Base-by-base conservation (phyloP, 108 stramenopile species). In the Fistulifera solaris region DNA sequence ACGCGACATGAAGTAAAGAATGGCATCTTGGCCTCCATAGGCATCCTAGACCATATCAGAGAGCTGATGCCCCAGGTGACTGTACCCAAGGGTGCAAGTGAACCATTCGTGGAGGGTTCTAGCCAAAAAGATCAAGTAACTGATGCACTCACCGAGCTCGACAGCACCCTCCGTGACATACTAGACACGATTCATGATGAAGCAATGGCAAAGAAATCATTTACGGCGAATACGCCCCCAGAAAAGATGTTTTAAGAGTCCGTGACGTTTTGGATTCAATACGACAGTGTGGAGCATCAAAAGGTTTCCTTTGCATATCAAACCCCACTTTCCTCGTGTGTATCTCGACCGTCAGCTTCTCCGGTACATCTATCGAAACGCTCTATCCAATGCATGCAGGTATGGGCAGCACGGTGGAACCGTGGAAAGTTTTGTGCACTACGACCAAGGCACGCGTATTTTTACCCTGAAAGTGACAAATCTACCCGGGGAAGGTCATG, bases 1-100 rank as follows among this genome's bases (percentile, higher is more conserved):
- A 77, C 76, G 12, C 42, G 80, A 11, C 85, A 86, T 47, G 85
- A 86, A 50, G 80, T 86, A 1, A 86, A 86, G 56, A 86, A 86
- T 64, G 76, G 80, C 6, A 53, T 86, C 12, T 47, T 86, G 35
- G 68, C 81, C 12, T 78, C 72, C 40, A 82, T 86, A 40, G 78
- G 75, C 16, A 53, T 86, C 40, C 71, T 57, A 38, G 85, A 80
- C 18, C 58, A 54, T 26, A 43, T 84, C 3, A 45, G 40, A 56
- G 44, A 48, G 35, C 27, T 35, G 1, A 27, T 65, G 31, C 23
- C 40, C 25, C 15, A 38, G 23, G 8, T 45, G 13, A 15, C 31
- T 35, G 31, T 8, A 3, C 3, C 31, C 31, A 35, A 35, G 6
- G 8, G 8, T 35, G 6, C 3, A 35, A 8, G 6, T 8, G 31